Base-by-base conservation (phyloP, 2,329 filamentous ascomycete genomes). In the Ascocoryne sarcoides region DNA sequence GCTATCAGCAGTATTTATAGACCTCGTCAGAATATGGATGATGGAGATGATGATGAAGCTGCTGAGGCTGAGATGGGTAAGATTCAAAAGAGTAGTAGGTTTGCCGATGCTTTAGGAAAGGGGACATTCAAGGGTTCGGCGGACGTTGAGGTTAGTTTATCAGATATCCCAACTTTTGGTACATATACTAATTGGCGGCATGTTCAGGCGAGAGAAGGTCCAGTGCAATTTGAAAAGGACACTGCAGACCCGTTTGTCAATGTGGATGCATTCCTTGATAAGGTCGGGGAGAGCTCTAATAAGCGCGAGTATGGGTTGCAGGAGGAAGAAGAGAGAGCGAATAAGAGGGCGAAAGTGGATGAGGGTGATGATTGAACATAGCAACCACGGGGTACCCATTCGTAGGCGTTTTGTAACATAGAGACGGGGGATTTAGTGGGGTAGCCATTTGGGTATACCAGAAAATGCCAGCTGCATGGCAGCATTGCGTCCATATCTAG, bases 181-280 rank as follows among this genome's bases (percentile, higher is more conserved):
- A 31, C 3, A 18, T 37, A 39, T 42, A 23, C 45, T 51, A 49
- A 54, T 47, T 36, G 12, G 45, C 53, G 48, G 36, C 29, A 34
- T 37, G 37, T 34, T 38, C 52, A 84, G 77, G 78, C 76, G 46
- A 77, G 89, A 41, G 85, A 93, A 55, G 92, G 92, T 4, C 92
- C 92, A 0, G 92, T 98, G 19, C 85, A 95, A 62, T 98, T 98
- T 55, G 90, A 96, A 63, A 94, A 90, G 64, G 90, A 95, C 39
- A 74, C 65, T 1, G 65, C 65, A 20, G 90, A 96, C 63, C 88
- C 88, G 1, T 96, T 96, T 62, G n/a, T n/a, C n/a, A 89, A 93
- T 36, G 92, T 96, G 52, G 88, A 94, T 59, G 84, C 85, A 56
- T 94, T 98, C 68, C 78, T 98, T 60, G 82, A 78, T 26, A 88